These are phyloP conservation scores for Tuber brumale DNA, from an alignment of 495 filamentous ascomycete genomes.

Conservation along the genomic window DNA sequence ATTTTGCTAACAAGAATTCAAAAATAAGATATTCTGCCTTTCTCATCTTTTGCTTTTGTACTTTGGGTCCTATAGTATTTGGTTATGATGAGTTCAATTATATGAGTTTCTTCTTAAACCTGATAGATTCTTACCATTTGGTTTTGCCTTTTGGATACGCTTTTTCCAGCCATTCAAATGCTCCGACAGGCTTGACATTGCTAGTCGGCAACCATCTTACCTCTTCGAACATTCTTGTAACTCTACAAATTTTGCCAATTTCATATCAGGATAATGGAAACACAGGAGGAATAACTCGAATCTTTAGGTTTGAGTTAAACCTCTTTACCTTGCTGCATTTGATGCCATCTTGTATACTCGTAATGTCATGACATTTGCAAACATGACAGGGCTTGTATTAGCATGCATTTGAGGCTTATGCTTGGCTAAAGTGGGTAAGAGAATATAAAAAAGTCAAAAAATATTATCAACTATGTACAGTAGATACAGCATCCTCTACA, in stretches of 20 bases:
- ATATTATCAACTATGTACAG: too few species aligned
- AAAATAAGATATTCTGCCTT: background rate
- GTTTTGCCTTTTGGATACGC: background rate
- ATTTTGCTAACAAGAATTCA: background rate
- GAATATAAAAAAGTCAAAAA: too few species aligned
- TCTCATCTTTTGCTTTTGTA: background rate
- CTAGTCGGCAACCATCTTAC: background rate
- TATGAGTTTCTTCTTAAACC: background rate
- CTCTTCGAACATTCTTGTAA: background rate
- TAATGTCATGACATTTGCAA: too few species aligned
- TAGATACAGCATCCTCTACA: too few species aligned
- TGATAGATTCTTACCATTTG: background rate
- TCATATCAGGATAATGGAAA: too few species aligned
- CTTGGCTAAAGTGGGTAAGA: too few species aligned
- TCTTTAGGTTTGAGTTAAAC: too few species aligned
- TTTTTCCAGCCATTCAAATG: background rate
- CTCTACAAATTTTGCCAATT: background rate
- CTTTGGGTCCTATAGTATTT: background rate
- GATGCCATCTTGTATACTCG: too few species aligned
- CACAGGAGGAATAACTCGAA: too few species aligned
- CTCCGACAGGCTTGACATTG: background rate
- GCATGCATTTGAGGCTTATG: too few species aligned
- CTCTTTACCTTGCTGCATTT: too few species aligned
- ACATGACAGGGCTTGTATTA: too few species aligned
- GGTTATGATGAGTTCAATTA: background rate